Base-by-base conservation (phyloP, 345 rosid genomes). In the Erodium maritimum region DNA sequence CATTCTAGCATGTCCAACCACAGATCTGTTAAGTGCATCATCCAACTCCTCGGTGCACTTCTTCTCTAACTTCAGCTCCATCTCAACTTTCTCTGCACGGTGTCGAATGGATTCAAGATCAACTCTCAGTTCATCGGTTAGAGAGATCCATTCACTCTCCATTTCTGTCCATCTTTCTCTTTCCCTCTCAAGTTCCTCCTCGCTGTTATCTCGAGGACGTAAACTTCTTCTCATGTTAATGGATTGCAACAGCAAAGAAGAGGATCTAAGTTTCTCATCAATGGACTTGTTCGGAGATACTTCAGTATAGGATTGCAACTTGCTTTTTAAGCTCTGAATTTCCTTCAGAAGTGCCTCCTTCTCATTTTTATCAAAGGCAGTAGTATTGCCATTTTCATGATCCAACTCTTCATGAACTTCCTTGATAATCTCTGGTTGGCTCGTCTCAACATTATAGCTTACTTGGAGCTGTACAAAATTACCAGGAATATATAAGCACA, bases 81-180 rank as follows among this genome's bases (percentile, higher is more conserved):
- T 69, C 74, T 87, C 96, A 60, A 82, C 71, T 61, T 77, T 78
- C 77, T 94, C 97, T 50, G 97, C 87, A 1, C 77, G 90, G 17
- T 59, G 69, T 19, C 97, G 90, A 53, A 72, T 80, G 18, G 83
- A 67, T 73, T 90, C 96, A 51, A 90, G 72, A 64, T 90, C 97
- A 52, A 93, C 71, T 66, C 97, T 79, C 69, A 93, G 82, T 54
- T 87, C 97, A 37, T 93, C 96, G 0, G 97, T 87, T 68, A 93
- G 62, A 23, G 80, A 85, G 58, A 93, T 93, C 99, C 99, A 93
- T 16, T 89, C 88, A 56, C 97, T 90, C 77, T 93, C 97, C 88
- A 90, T 83, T 81, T 93, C 97, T 67, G 82, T 89, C 96, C 91
- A 83, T 71, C 81, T 78, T 23, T 82, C 74, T 56, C 90, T 82